phyloP scores from a whole-genome alignment of 2,329 filamentous ascomycete genomes.

The Orbilia brochopaga region DNA sequence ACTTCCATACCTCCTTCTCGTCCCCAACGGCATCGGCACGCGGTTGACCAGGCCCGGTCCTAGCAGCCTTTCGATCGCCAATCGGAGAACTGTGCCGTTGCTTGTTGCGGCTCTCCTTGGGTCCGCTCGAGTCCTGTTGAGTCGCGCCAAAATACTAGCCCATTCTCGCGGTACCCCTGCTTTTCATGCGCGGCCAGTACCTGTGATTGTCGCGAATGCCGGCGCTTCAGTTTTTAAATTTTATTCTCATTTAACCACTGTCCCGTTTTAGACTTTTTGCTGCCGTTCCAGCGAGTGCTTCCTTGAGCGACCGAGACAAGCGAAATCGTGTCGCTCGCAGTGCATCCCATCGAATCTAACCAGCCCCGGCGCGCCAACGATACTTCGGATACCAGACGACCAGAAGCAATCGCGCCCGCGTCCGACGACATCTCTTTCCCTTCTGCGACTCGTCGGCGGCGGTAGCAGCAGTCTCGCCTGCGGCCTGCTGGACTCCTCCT shows the following conservation, averaged over 20 bases:
- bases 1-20: slow-evolving; percentile 8
- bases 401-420: background rate
- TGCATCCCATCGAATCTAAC: slow-evolving; percentile 11
- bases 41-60: slow-evolving; percentile 23
- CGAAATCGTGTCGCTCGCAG: slow-evolving; percentile 23
- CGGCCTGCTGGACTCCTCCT: slow-evolving; percentile 35
- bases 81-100: slow-evolving; percentile 23
- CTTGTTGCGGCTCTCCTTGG: background rate
- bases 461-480: slow-evolving; percentile 13
- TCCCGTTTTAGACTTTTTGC: slow-evolving; percentile 20
- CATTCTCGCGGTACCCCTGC: slow-evolving; percentile 14
- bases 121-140: slow-evolving; percentile 1
- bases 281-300: slow-evolving; percentile 18
- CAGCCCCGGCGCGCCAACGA: slow-evolving; percentile 14
- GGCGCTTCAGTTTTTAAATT: slow-evolving; percentile 14
- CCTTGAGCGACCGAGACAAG: slow-evolving; percentile 18
- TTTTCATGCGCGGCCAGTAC: slow-evolving; percentile 15
- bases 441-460: too few species aligned
- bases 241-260: slow-evolving; percentile 13
- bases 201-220: slow-evolving; percentile 29
- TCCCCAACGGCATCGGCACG: slow-evolving; percentile 28
- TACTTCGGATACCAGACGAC: background rate
- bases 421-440: slow-evolving; percentile 1
- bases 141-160: background rate
- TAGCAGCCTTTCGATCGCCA: slow-evolving; percentile 26